Percentiles rank a stretch among this genome's conserved stretches.
Conservation (phyloP, 495 filamentous ascomycete species). For the Podospora comata region DNA sequence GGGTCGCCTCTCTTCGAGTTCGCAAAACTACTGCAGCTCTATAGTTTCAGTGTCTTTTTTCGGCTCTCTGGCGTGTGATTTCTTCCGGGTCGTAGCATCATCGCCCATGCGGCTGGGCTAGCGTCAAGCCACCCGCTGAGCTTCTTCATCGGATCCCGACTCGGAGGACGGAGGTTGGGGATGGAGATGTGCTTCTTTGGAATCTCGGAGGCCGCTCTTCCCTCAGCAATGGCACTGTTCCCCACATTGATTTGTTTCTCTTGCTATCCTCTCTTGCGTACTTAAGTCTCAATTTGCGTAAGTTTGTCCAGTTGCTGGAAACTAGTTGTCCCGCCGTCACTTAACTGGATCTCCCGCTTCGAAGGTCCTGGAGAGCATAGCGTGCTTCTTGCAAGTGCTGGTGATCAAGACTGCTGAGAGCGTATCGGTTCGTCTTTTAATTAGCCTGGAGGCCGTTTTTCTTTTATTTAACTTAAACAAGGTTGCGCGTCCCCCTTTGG, state of each 20-base stretch:
- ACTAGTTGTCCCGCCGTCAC: background rate
- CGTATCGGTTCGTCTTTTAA: background rate
- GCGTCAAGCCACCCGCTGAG: slow-evolving; percentile 5
- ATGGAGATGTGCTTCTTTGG: background rate
- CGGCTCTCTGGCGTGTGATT: background rate
- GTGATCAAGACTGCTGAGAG: background rate
- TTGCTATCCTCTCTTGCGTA: background rate
- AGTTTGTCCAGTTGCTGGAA: background rate
- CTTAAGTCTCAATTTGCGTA: background rate
- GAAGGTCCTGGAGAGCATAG: background rate
- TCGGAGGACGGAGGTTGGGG: background rate
- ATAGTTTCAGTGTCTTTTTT: background rate
- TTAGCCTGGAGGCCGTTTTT: background rate
- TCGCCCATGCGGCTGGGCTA: slow-evolving; percentile 2
- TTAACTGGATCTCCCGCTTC: too few species aligned
- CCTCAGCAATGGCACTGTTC: background rate
- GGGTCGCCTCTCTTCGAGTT: background rate
- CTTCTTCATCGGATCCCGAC: slow-evolving; percentile 2
- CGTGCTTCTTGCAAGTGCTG: background rate
- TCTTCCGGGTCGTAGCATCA: background rate
- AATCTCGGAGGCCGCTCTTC: slow-evolving; percentile 1
- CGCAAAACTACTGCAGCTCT: background rate
- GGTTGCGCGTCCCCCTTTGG: slow-evolving; percentile 1
- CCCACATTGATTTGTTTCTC: background rate
- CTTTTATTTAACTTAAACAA: background rate